These are phyloP conservation scores for Nicotiana rustica DNA, from an alignment of 305 asterid genomes.

Conservation along the genomic window DNA sequence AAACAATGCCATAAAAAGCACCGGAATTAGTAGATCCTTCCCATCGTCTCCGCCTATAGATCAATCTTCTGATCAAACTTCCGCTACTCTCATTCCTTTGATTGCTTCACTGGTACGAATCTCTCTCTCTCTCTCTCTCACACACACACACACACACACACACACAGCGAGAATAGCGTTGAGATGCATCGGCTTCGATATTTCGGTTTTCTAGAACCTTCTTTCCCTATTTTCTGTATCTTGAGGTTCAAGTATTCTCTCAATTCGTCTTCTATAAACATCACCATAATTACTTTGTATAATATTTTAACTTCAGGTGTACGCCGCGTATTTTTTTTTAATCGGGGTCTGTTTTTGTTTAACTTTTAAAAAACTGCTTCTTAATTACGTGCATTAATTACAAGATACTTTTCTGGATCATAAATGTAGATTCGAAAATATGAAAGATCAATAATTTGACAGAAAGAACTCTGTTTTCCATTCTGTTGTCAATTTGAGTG, in stretches of 20 bases:
- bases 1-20: not conserved
- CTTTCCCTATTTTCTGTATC: slow-evolving; percentile 4
- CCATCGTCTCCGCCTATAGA: slow-evolving; percentile 11
- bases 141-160: not conserved
- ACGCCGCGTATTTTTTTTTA: not conserved
- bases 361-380: slow-evolving; percentile 6
- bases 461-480: not conserved
- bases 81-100: not conserved
- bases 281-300: not conserved
- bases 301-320: not conserved
- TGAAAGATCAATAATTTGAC: not conserved
- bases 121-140: not conserved
- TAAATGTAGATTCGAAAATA: slow-evolving; percentile 3
- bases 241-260: not conserved
- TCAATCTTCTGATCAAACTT: slow-evolving; percentile 1
- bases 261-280: not conserved
- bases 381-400: not conserved
- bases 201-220: slow-evolving; percentile 20
- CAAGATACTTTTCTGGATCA: not conserved
- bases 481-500: not conserved
- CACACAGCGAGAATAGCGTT: not conserved
- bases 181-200: not conserved
- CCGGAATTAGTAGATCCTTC: slow-evolving; percentile 23
- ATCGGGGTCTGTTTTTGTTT: not conserved
- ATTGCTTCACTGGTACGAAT: not conserved